Percentiles rank a stretch among this genome's conserved stretches.
These are phyloP conservation scores for Emmonsiellopsis sp. DNA, from an alignment of 2,329 filamentous ascomycete genomes.

Conservation along the genomic window DNA sequence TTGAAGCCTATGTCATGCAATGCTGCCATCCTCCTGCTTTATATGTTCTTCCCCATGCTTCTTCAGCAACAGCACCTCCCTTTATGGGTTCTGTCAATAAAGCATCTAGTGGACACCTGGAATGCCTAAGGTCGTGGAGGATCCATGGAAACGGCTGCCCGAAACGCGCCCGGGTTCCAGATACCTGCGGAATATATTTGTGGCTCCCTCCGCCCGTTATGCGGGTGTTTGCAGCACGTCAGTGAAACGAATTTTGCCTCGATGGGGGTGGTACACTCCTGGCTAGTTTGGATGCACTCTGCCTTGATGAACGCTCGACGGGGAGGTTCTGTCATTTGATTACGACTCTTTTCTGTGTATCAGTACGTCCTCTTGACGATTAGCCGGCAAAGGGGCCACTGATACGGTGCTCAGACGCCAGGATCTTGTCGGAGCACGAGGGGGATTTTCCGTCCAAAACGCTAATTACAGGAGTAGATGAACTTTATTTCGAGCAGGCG, in stretches of 20 bases:
- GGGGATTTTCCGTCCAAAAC: background rate
- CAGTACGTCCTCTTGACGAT: background rate
- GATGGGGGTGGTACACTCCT: constrained; percentile 4
- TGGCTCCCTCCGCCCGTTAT: background rate
- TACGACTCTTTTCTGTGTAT: constrained; percentile 1
- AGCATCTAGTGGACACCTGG: background rate
- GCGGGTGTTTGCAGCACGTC: constrained; percentile 7
- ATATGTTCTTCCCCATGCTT: background rate
- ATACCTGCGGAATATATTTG: constrained; percentile 1
- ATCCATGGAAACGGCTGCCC: constrained; percentile 3
- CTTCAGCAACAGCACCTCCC: background rate
- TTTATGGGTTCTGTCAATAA: background rate
- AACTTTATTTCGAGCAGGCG: background rate
- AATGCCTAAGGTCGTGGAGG: background rate
- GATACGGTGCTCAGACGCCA: constrained; percentile 3
- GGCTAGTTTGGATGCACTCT: constrained; percentile 2
- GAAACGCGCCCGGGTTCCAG: constrained; percentile 5
- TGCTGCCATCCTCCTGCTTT: background rate
- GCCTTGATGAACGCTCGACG: background rate
- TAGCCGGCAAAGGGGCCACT: constrained; percentile 1
- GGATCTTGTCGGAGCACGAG: background rate
- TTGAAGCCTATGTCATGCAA: background rate
- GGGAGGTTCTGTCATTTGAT: background rate
- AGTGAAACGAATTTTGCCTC: constrained; percentile 7
- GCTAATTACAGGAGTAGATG: background rate